A percentile compares a stretch with the other conserved stretches of the same genome.
Conservation (phyloP, 257 asterid genomes). For the Petunia axillaris region DNA sequence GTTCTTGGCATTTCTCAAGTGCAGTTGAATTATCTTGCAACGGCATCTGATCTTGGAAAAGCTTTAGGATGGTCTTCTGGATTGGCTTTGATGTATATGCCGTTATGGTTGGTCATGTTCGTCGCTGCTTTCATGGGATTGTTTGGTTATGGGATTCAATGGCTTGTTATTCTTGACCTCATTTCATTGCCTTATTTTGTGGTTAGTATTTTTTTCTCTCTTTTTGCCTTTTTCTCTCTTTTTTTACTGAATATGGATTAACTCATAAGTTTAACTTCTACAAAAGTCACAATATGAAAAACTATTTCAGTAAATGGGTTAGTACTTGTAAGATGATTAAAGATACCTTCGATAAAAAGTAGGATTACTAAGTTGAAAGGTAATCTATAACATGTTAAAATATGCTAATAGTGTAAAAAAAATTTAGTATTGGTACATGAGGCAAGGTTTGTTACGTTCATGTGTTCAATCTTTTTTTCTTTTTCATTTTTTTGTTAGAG, state of each 20-base stretch:
- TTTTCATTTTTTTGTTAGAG: too few relatives aligned
- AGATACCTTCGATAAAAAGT: too few relatives aligned
- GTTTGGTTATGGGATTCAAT: constrained; percentile 79
- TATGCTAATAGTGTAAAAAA: too few relatives aligned
- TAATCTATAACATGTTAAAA: too few relatives aligned
- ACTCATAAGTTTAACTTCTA: background rate
- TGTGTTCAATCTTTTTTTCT: too few relatives aligned
- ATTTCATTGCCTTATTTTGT: constrained; percentile 69
- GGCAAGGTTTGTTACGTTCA: too few relatives aligned
- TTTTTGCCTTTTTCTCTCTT: background rate
- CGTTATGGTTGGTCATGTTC: constrained; percentile 76
- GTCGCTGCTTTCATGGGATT: constrained; percentile 80
- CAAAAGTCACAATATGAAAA: too few relatives aligned
- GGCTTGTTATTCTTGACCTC: constrained; percentile 62
- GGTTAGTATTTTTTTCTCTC: constrained; percentile 56
- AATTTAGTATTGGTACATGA: too few relatives aligned
- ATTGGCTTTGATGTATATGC: constrained; percentile 65
- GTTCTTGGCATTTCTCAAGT: constrained; percentile 78
- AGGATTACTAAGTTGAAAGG: too few relatives aligned
- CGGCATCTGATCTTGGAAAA: constrained; percentile 93
- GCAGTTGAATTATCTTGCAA: constrained; percentile 82
- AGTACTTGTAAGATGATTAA: too few relatives aligned
- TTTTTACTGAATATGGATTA: background rate
- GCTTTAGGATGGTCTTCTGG: constrained; percentile 94
- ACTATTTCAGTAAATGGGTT: too few relatives aligned